A percentile compares a stretch with the other conserved stretches of the same genome.
Evolutionary conservation across 192 early-diverging fungal genomes (phyloP).

Genomic region (Coemansia sp.): DNA sequence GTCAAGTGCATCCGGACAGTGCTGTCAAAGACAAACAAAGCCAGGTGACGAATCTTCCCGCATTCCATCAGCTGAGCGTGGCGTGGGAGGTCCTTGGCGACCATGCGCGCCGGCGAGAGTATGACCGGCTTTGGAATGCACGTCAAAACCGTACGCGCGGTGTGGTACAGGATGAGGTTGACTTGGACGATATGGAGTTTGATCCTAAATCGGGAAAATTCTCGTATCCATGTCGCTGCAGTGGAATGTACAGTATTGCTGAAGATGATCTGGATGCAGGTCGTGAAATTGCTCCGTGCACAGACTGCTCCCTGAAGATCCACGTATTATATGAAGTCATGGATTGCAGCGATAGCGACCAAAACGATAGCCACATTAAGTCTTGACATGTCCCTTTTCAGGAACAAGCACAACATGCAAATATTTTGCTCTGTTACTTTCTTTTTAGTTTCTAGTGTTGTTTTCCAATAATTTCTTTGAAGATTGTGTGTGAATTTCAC

Average conservation of each 20-base stretch:
- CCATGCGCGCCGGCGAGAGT: constrained; percentile 19
- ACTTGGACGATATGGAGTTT: constrained; percentile 81
- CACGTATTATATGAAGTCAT: constrained; percentile 64
- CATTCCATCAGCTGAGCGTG: constrained; percentile 37
- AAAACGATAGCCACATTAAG: not conserved
- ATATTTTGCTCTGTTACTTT: not conserved
- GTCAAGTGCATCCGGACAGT: constrained; percentile 40
- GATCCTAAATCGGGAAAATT: constrained; percentile 55
- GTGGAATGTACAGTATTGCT: constrained; percentile 58
- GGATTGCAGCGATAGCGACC: constrained; percentile 26
- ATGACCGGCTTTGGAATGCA: constrained; percentile 20
- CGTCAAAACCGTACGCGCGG: constrained; percentile 30
- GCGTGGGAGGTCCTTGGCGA: constrained; percentile 48
- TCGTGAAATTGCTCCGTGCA: constrained; percentile 62
- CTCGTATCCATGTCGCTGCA: constrained; percentile 65
- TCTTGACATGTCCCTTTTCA: no score
- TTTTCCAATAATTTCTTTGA: not conserved
- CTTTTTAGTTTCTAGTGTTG: not conserved
- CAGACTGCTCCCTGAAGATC: constrained; percentile 68
- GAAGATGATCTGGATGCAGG: constrained; percentile 68
- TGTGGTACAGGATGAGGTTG: constrained; percentile 70
- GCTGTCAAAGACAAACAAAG: not conserved
- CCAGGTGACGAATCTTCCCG: not conserved
- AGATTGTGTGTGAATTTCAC: not conserved
- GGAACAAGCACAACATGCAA: constrained; percentile 10